phyloP scores from a whole-genome alignment of 2,329 filamentous ascomycete species.

The Paracorniculantispora psalliotae region DNA sequence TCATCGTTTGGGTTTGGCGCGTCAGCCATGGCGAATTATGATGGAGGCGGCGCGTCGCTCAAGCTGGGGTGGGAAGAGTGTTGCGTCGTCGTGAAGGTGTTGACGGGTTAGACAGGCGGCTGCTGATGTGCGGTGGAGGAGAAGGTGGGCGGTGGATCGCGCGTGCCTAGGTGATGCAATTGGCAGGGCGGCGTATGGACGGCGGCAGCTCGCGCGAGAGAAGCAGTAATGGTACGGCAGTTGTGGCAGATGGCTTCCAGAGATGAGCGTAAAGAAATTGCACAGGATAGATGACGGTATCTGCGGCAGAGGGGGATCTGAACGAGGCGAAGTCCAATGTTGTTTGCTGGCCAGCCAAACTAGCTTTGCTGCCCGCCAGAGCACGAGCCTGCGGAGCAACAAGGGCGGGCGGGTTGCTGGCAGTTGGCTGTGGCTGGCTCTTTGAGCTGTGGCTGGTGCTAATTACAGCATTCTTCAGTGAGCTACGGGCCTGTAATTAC shows the following conservation, averaged over 20 bases:
- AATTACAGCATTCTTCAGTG: too few relatives aligned
- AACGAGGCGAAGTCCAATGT: conserved; percentile 2
- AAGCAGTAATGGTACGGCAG: not conserved
- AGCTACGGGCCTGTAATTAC: not conserved
- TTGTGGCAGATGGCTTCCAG: not conserved
- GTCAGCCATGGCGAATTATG: conserved; percentile 70
- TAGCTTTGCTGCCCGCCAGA: conserved; percentile 10
- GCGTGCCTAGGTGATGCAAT: conserved; percentile 26
- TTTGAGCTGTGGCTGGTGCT: too few relatives aligned
- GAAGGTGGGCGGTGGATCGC: conserved; percentile 23
- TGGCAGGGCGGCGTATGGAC: not conserved
- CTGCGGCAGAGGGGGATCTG: not conserved
- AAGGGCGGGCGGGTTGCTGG: conserved; percentile 1
- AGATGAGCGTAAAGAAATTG: not conserved
- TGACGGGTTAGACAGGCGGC: conserved; percentile 8
- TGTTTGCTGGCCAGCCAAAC: conserved; percentile 1
- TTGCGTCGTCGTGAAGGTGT: conserved; percentile 7
- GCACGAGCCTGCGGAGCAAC: conserved; percentile 12
- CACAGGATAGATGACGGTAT: not conserved
- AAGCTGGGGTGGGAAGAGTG: not conserved
- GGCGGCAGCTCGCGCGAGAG: not conserved
- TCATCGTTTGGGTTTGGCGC: conserved; percentile 89
- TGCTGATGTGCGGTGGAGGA: conserved; percentile 14
- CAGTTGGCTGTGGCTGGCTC: not conserved
- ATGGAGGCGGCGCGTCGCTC: conserved; percentile 13